These are phyloP conservation scores for Pseudisothecium myosuroides DNA, from an alignment of 225 moss, liverwort and hornwort genomes.

Conservation along the genomic window DNA sequence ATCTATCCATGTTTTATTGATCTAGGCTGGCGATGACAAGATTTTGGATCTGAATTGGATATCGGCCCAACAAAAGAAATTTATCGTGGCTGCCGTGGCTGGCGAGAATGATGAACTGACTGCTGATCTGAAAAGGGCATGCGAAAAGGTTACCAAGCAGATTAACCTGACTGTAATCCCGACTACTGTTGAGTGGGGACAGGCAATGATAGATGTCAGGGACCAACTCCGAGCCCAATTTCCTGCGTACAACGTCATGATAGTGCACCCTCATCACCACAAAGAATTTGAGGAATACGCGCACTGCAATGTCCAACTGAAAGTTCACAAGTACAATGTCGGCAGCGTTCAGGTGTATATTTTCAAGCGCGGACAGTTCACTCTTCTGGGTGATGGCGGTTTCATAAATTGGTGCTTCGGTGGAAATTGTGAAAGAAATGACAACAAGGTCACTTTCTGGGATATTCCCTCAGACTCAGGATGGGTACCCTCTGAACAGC, in stretches of 20 bases:
- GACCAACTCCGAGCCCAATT: not conserved
- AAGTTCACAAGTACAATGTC: not conserved
- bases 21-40: not conserved
- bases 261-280: not conserved
- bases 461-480: not conserved
- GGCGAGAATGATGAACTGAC: not conserved
- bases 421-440: not conserved
- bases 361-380: conserved; percentile 1
- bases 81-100: not conserved
- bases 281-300: not conserved
- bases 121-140: not conserved
- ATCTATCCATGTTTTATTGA: not conserved
- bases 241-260: not conserved
- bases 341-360: not conserved
- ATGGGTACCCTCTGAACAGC: not conserved
- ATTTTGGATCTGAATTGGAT: not conserved
- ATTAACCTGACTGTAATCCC: not conserved
- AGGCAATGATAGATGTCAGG: not conserved
- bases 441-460: conserved; percentile 1
- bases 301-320: not conserved
- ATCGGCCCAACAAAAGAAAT: not conserved
- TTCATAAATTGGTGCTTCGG: not conserved
- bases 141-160: not conserved
- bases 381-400: not conserved
- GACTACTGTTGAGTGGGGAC: not conserved